Evolutionary conservation across 2,329 filamentous ascomycete species (phyloP), one percentile per base, ranked within the genome.

Genomic region (Colletotrichum sp.): DNA sequence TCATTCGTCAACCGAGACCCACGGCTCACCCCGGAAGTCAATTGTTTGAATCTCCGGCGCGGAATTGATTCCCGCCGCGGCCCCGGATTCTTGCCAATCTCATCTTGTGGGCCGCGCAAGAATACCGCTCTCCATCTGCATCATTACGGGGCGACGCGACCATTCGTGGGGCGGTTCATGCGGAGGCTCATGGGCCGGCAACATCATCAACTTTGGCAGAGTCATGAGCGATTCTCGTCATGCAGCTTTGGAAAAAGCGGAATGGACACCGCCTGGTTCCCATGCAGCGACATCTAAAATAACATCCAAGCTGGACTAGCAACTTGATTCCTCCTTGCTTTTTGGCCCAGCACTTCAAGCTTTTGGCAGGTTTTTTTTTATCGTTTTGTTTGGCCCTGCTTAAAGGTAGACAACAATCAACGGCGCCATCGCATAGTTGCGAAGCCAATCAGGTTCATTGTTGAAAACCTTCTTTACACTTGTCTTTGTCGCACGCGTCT

Each of bases 51-150:
- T 61, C 34, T 28, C 55, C 38, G 62, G 30, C 30, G 32, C 38
- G 62, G 61, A 74, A 71, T 69, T 64, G 32, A 56, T 69, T 71
- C 62, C 72, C 26, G 55, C 55, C 69, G 55, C 68, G 61, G 61
- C 68, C 69, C 62, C 68, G 61, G 61, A 67, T 56, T 67, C 9
- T 63, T 69, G 13, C 24, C 68, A 32, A 74, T 36, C 43, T 73
- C 71, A 59, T 21, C 16, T 34, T n/a, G 68, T 70, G 68, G 58
- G 36, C 43, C 58, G 38, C 58, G 43, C 52, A 52, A 69, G 66
- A 34, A n/a, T 32, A n/a, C 24, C 62, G 62, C 36, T 64, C 36
- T 61, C 34, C 63, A 34, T 34, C 38, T 52, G 26, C 61, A 61
- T 34, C 58, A n/a, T n/a, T 64, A 13, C 43, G 36, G 18, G 34